Conservation (phyloP, 1,284 basidiomycete species). For the Pholiota adiposa region DNA sequence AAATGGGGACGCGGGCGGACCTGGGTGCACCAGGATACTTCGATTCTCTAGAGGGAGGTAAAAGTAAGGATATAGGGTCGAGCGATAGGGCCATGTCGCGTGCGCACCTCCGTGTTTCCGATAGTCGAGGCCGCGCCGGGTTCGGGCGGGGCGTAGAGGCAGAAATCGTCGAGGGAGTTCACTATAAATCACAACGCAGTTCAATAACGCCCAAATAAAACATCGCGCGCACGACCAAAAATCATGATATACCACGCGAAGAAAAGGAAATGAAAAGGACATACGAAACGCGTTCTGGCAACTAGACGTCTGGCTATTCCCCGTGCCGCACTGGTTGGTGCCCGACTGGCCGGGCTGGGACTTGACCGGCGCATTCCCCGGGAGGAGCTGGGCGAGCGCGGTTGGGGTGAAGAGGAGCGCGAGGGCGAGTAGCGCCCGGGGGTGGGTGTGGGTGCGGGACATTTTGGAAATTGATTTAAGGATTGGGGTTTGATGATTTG, state of each 20-base stretch:
- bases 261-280: too few relatives aligned
- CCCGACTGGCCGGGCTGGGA: not conserved
- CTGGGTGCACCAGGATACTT: slow-evolving; percentile 74
- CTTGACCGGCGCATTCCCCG: not conserved
- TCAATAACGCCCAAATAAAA: too few relatives aligned
- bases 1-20: slow-evolving; percentile 30
- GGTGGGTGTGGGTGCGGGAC: not conserved
- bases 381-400: not conserved
- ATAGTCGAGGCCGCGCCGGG: slow-evolving; percentile 57
- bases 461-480: not conserved
- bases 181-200: slow-evolving; percentile 38
- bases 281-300: slow-evolving; percentile 73
- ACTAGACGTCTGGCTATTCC: slow-evolving; percentile 56
- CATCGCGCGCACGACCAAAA: too few relatives aligned
- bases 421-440: not conserved
- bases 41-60: slow-evolving; percentile 58
- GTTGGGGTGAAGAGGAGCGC: not conserved
- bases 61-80: too few relatives aligned
- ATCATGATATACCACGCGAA: too few relatives aligned
- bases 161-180: slow-evolving; percentile 66
- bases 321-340: slow-evolving; percentile 57
- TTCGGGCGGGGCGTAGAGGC: slow-evolving; percentile 54
- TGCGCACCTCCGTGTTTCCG: slow-evolving; percentile 57
- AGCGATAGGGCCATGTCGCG: too few relatives aligned
- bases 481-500: too few relatives aligned